Base-by-base conservation (phyloP, 345 rosid genomes). In the Bruguiera gymnorhiza region DNA sequence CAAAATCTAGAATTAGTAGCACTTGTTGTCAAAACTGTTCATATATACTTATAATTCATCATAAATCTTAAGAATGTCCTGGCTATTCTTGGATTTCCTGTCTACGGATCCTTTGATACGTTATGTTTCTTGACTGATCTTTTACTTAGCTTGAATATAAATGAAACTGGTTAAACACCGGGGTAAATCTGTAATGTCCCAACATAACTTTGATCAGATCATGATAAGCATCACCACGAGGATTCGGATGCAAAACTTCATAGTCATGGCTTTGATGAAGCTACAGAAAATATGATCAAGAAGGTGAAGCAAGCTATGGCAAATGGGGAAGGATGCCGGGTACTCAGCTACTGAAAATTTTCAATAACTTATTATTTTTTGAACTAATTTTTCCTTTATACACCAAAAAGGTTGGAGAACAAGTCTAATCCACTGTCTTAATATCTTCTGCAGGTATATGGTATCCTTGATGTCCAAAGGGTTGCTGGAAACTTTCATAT, bases 401-500 rank as follows among this genome's bases (percentile, higher is more conserved):
- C 30, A 34, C 21, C n/a, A 3, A 32, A 34, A 32, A 39, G 50
- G 48, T 60, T 36, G 56, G 43, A 24, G 52, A 66, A 48, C 55
- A 6, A 62, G 24, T 71, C 73, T 76, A 50, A 77, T 70, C 19
- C 39, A n/a, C 67, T 66, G 39, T 48, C 43, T 59, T 43, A 37
- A 61, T 20, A 24, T 52, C 76, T 79, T 62, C 37, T 81, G 73
- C 84, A 92, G 98, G 96, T 96, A 62, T 90, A 88, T 75, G 99
- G 99, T 61, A 84, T 86, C 72, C 75, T 96, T 54, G 98, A 96
- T 84, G 98, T 92, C 63, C 99, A 96, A 85, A 84, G 98, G 60
- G 99, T 96, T 74, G 97, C 99, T 73, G 99, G 98, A 78, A 96
- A 96, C 83, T 96, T 96, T 80, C 99, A 96, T 76, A 82, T 96